Conservation (phyloP, 208 protist genomes). For the Trypanosoma lewisi region DNA sequence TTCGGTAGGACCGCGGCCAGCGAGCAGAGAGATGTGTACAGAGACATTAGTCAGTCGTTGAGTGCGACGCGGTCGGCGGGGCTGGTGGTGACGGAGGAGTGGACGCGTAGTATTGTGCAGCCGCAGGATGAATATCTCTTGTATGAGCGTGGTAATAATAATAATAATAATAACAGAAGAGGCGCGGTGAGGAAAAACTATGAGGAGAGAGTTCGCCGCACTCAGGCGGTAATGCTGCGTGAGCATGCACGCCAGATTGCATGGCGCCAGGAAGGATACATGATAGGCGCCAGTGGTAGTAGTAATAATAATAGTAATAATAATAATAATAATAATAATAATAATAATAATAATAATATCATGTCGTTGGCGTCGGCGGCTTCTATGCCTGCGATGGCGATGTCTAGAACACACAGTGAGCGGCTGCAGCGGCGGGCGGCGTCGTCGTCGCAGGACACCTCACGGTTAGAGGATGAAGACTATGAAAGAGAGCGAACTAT, state of each 20-base stretch:
- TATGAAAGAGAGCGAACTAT: slow-evolving; percentile 1
- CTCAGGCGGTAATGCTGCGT: slow-evolving; percentile 13
- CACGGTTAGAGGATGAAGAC: not conserved
- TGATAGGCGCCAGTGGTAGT: not conserved
- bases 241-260: not conserved
- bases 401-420: slow-evolving; percentile 4
- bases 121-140: slow-evolving; percentile 71
- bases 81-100: slow-evolving; percentile 72
- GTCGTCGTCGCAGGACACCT: not conserved
- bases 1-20: no score
- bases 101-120: slow-evolving; percentile 73
- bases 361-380: not conserved
- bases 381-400: not conserved
- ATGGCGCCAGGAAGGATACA: not conserved
- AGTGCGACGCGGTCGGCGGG: slow-evolving; percentile 9
- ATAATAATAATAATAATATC: no score
- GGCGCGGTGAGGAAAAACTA: slow-evolving; percentile 10
- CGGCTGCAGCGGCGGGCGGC: not conserved
- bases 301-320: no score
- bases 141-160: slow-evolving; percentile 37
- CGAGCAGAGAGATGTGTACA: not conserved
- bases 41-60: not conserved
- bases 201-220: slow-evolving; percentile 14
- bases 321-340: no score
- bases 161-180: no score